A percentile compares a stretch with the other conserved stretches of the same genome.
Conservation (phyloP, 495 filamentous ascomycete genomes). For the Penicillium robsamsonii region DNA sequence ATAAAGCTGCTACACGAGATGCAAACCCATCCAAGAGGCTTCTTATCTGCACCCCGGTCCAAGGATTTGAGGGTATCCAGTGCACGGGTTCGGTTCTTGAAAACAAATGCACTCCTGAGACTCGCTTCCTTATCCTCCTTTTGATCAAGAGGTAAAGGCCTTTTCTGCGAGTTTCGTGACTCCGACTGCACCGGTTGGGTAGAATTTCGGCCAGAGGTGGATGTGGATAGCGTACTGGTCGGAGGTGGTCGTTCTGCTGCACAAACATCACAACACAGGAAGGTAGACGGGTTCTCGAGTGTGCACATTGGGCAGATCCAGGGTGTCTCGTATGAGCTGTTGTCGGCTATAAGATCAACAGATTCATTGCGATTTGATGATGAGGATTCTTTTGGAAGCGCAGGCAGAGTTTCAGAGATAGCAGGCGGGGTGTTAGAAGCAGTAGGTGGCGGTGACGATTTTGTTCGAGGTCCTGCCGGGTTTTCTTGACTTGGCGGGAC, state of each 20-base stretch:
- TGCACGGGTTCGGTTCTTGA: slow-evolving; percentile 38
- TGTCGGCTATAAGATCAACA: slow-evolving; percentile 25
- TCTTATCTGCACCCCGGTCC: slow-evolving; percentile 39
- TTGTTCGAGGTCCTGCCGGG: slow-evolving; percentile 52
- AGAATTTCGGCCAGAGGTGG: slow-evolving; percentile 1
- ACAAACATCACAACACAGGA: slow-evolving; percentile 77
- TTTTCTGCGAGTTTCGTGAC: slow-evolving; percentile 25
- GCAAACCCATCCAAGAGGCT: slow-evolving; percentile 68
- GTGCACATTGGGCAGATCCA: slow-evolving; percentile 85
- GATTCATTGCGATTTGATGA: slow-evolving; percentile 2
- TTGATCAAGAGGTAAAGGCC: slow-evolving; percentile 12
- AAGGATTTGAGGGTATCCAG: slow-evolving; percentile 38
- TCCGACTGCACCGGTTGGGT: slow-evolving; percentile 11
- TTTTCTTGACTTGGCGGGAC: slow-evolving; percentile 61
- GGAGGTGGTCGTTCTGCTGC: slow-evolving; percentile 58
- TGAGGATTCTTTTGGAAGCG: slow-evolving; percentile 1
- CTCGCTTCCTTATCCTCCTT: slow-evolving; percentile 14
- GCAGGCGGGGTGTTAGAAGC: slow-evolving; percentile 11
- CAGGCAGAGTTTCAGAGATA: slow-evolving; percentile 5
- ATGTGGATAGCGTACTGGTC: slow-evolving; percentile 19
- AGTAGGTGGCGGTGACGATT: slow-evolving; percentile 22
- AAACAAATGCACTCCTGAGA: slow-evolving; percentile 25
- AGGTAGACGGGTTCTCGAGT: slow-evolving; percentile 70
- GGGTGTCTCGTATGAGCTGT: slow-evolving; percentile 33
- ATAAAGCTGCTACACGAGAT: slow-evolving; percentile 61